These are phyloP conservation scores for Fraxinus cuspidata DNA, from an alignment of 257 asterid species.

Conservation along the genomic window DNA sequence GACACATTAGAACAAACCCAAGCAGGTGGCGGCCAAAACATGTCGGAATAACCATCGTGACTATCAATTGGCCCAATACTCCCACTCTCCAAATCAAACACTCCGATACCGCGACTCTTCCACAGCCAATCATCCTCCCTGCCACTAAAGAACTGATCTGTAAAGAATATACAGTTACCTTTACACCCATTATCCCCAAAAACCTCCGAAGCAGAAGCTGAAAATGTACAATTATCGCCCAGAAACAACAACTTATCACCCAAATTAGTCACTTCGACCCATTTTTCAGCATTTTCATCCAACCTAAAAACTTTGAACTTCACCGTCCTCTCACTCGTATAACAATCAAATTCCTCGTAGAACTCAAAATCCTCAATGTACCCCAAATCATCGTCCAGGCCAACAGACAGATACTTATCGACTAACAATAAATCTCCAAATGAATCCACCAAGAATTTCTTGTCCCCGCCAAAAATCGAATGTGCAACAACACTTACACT, in stretches of 20 bases:
- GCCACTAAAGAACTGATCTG: constrained; percentile 47
- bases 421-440: constrained; percentile 66
- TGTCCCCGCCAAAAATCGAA: constrained; percentile 70
- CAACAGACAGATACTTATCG: constrained; percentile 64
- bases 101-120: constrained; percentile 55
- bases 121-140: constrained; percentile 57
- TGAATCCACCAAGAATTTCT: constrained; percentile 74
- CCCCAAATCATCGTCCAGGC: constrained; percentile 63
- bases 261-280: constrained; percentile 65
- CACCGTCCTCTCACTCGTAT: constrained; percentile 66
- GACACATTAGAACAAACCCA: constrained; percentile 60
- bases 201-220: constrained; percentile 54
- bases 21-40: constrained; percentile 91
- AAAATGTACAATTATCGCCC: constrained; percentile 77
- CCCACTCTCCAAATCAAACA: constrained; percentile 72
- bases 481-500: constrained; percentile 43
- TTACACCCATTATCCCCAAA: constrained; percentile 35
- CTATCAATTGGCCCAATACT: constrained; percentile 57
- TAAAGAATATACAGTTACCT: constrained; percentile 73
- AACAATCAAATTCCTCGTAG: constrained; percentile 70
- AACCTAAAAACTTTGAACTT: constrained; percentile 75
- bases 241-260: constrained; percentile 71
- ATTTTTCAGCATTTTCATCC: constrained; percentile 47
- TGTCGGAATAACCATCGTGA: constrained; percentile 43
- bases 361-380: constrained; percentile 58